phyloP scores from a whole-genome alignment of 2,329 filamentous ascomycete species.

The Orbilia blumenaviensis region DNA sequence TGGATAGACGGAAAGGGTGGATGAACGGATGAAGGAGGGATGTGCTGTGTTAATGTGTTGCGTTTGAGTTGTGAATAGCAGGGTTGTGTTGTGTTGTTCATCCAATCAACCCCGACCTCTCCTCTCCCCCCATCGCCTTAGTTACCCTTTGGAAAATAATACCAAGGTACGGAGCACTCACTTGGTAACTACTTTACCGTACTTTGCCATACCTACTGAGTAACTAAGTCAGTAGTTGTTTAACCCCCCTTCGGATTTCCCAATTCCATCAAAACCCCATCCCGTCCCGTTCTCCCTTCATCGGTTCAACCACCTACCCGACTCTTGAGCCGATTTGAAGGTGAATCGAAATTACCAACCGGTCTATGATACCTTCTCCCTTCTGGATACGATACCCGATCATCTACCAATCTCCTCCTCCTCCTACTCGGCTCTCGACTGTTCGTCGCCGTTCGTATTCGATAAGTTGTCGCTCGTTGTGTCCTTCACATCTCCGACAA shows the following conservation, averaged over 20 bases:
- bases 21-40: conserved; percentile 1
- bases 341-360: neutral
- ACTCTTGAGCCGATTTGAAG: neutral
- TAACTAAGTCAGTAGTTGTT: no score
- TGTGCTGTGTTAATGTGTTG: conserved; percentile 39
- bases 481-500: neutral
- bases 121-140: neutral
- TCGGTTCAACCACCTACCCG: neutral
- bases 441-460: conserved; percentile 3
- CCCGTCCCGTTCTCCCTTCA: neutral
- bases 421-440: neutral
- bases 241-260: neutral
- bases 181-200: no score
- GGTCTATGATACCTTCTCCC: no score
- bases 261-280: neutral
- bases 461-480: neutral
- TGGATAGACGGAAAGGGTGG: neutral
- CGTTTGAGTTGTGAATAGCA: neutral
- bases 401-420: no score
- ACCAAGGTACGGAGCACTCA: no score
- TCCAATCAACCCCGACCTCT: neutral
- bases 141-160: no score
- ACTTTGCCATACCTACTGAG: no score
- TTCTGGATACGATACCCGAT: no score
- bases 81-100: neutral